Base-by-base conservation (phyloP, 257 asterid species). In the Coffea canephora region DNA sequence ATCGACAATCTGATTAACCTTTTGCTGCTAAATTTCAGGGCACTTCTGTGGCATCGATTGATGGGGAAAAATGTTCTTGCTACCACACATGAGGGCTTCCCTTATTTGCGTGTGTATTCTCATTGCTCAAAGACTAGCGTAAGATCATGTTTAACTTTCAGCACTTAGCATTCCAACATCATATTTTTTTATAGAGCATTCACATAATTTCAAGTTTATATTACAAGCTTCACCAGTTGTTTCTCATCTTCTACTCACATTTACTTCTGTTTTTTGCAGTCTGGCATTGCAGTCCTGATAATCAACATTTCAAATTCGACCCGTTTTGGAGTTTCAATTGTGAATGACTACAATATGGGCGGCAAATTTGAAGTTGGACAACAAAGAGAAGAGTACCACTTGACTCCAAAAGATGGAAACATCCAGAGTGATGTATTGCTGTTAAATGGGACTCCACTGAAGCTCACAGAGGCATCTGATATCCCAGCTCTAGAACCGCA, bases 241-340 rank as follows among this genome's bases (percentile, higher is more conserved):
- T 18, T 19, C 25, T 69, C 34, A 2, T 41, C 11, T 34, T 45
- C 50, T 23, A 23, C 43, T 39, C 4, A 41, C 77, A 59, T 10
- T 16, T 39, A 13, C 7, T 3, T 68, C 21, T 69, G 16, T 36
- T 73, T 27, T 57, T 75, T 55, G 55, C 94, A 90, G 97, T 65
- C 69, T 11, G 92, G 93, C 27, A 70, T 92, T 52, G 46, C 96
- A 2, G 65, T 91, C 25, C 90, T 92, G 21, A 66, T 90, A 12
- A 94, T 91, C 85, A 94, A 94, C 89, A 85, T 92, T 95, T 92
- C 94, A 4, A 94, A 92, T 52, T 88, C 92, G 5, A 94, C 94
- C 3, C 82, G 73, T 41, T 89, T 84, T 66, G 86, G 90, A 25
- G 89, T 91, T 59, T 71, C 84, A 36, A 74, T 89, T 8, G 85